Conservation (phyloP, 1,284 basidiomycete species). For the Tilletia caries region DNA sequence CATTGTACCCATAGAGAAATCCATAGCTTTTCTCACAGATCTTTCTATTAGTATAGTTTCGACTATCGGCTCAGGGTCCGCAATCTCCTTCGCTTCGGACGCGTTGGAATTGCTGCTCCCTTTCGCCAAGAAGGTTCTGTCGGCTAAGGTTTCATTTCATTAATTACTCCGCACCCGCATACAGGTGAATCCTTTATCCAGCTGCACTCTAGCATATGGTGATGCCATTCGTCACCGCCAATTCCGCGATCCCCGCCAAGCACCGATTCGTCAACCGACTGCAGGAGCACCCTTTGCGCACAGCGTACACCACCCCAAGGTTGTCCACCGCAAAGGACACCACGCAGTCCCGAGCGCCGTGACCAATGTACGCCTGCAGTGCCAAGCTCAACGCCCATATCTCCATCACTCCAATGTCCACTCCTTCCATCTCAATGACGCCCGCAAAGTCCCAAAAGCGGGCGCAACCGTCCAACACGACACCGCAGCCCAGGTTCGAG, state of each 20-base stretch:
- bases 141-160: too few species aligned
- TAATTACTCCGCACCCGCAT: too few species aligned
- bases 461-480: background rate
- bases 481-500: background rate
- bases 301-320: background rate
- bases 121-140: too few species aligned
- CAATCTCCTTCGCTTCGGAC: too few species aligned
- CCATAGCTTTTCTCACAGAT: too few species aligned
- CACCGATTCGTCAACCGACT: background rate
- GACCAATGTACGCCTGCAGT: background rate
- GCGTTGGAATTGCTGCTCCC: too few species aligned
- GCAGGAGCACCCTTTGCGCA: background rate
- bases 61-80: too few species aligned
- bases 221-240: background rate
- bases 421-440: background rate
- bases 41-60: too few species aligned
- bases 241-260: background rate
- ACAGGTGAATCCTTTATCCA: too few species aligned
- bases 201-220: too few species aligned
- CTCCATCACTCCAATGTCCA: slow-evolving; percentile 6
- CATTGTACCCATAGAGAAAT: too few species aligned
- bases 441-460: background rate
- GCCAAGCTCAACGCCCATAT: background rate
- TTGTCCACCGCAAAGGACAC: background rate
- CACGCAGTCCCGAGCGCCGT: background rate